Base-by-base conservation (phyloP, 805 yeast species). In the Nakazawaea siamensis region DNA sequence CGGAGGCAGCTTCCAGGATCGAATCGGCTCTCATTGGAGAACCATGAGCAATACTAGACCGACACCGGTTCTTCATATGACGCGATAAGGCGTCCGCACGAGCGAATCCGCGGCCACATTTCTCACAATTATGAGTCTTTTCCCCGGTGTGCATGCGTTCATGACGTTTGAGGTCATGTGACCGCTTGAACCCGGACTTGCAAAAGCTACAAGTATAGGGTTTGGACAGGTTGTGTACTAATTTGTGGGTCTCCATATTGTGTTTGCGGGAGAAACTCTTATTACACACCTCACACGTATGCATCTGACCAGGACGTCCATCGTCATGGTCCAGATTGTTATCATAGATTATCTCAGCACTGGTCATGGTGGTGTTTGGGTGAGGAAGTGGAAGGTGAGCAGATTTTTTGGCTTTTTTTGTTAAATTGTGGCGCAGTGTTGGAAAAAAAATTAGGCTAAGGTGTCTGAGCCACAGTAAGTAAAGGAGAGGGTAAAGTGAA, bases 151-250 rank as follows among this genome's bases (percentile, higher is more conserved):
- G 94, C 24, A 79, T 62, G 53, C 79, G 79, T 38, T 70, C 72
- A 48, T 83, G 94, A 35, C 94, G 66, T 48, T 76, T 80, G 47
- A 84, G 62, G 52, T 84, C 94, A 52, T 82, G 88, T 20, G 74
- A 67, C 31, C 94, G 64, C 40, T 92, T 66, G 53, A 84, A 83
- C 43, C 64, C 69, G 31, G 71, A 60, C 34, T 66, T 58, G 48
- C 94, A 83, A 19, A 68, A 65, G 10, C 67, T 42, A 53, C 94
- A 83, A 17, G 59, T 54, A 54, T 68, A 81, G 2, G 87, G 85
- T 49, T 73, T 77, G 42, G 64, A 67, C 33, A 68, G 64, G 12
- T 84, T 67, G 52, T 81, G 92, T 24, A 78, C 80, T 43, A 80
- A 55, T 43, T 76, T 64, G 51, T 81, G 92, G 4, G 83, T 70